Evolutionary conservation across 1,284 basidiomycete genomes (phyloP).

Genomic region (Lentinula novae-zelandiae): DNA sequence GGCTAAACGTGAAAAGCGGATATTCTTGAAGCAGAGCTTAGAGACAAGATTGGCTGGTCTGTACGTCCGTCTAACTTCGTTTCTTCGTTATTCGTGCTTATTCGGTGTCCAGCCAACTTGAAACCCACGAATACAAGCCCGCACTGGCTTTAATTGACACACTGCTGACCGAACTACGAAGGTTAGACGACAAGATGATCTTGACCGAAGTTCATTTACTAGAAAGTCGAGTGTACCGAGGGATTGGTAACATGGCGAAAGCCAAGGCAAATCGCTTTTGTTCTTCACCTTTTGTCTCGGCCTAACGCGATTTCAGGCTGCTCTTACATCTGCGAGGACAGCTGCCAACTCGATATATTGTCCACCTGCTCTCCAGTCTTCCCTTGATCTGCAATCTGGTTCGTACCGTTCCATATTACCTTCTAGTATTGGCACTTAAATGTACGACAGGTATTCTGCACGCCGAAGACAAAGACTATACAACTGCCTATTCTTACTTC

Average conservation of each 20-base stretch:
- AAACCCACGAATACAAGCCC: constrained; percentile 73
- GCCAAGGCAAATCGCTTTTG: constrained; percentile 57
- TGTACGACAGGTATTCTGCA: constrained; percentile 69
- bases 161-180: constrained; percentile 87
- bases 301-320: constrained; percentile 55
- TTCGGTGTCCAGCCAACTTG: constrained; percentile 59
- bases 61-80: constrained; percentile 38
- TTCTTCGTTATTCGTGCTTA: neutral
- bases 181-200: constrained; percentile 97
- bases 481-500: constrained; percentile 96
- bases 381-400: constrained; percentile 85
- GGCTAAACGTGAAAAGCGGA: constrained; percentile 90
- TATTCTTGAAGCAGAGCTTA: constrained; percentile 93
- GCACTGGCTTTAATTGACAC: constrained; percentile 83
- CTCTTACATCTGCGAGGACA: constrained; percentile 88
- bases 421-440: neutral
- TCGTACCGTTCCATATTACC: neutral
- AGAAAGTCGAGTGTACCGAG: constrained; percentile 89
- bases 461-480: constrained; percentile 98
- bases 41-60: constrained; percentile 87
- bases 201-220: constrained; percentile 95
- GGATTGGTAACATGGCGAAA: constrained; percentile 89
- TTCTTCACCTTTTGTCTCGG: neutral
- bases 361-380: constrained; percentile 88
- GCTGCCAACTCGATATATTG: constrained; percentile 98